Percentiles rank a stretch among this genome's conserved stretches.
Conservation (phyloP, 1,139 yeast genomes). For the Geotrichum aggregatum region DNA sequence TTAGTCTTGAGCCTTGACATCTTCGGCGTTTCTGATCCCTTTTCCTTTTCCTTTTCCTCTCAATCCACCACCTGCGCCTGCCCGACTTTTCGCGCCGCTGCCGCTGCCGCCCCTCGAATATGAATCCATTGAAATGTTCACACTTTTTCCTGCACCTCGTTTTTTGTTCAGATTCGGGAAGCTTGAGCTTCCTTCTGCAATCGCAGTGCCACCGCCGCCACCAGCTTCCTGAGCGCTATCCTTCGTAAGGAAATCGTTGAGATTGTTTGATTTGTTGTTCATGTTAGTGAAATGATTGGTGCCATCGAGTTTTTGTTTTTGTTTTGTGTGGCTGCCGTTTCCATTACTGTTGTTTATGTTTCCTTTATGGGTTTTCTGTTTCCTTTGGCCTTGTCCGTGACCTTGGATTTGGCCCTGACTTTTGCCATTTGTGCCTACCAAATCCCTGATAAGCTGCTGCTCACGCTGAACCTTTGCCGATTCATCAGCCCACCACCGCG, state of each 20-base stretch:
- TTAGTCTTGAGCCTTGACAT: too few relatives aligned
- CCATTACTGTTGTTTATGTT: not conserved
- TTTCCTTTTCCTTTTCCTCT: too few relatives aligned
- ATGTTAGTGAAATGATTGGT: not conserved
- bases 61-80: too few relatives aligned
- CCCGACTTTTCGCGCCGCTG: too few relatives aligned
- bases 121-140: too few relatives aligned
- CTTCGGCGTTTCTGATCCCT: too few relatives aligned
- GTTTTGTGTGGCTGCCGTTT: not conserved
- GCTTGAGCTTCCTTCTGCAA: too few relatives aligned
- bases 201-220: too few relatives aligned
- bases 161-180: too few relatives aligned
- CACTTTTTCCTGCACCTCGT: too few relatives aligned
- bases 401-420: too few relatives aligned
- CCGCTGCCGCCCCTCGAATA: too few relatives aligned
- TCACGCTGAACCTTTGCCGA: slow-evolving; percentile 51
- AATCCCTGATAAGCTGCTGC: slow-evolving; percentile 9
- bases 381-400: not conserved
- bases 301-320: not conserved
- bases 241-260: not conserved
- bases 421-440: slow-evolving; percentile 11
- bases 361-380: not conserved
- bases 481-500: slow-evolving; percentile 78
- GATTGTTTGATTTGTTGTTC: not conserved
- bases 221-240: not conserved